Conservation (phyloP, 2,329 filamentous ascomycete species). For the Ophiostoma ips region DNA sequence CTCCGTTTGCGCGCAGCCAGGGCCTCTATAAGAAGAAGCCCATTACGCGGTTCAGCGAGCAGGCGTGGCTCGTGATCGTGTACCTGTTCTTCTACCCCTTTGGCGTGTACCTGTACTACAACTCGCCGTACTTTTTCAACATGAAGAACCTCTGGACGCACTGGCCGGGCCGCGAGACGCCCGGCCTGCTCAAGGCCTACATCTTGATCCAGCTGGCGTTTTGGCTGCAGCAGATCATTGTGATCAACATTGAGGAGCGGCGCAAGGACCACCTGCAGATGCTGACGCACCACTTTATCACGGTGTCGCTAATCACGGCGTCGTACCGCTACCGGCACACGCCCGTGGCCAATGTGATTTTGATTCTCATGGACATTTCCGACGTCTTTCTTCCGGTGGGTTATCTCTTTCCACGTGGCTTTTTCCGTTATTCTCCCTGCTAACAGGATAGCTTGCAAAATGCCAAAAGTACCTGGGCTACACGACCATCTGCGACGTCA, state of each 20-base stretch:
- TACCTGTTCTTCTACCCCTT: slow-evolving; percentile 69
- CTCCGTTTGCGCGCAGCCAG: slow-evolving; percentile 56
- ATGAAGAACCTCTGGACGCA: slow-evolving; percentile 66
- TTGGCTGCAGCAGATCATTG: slow-evolving; percentile 86
- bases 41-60: slow-evolving; percentile 76
- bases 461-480: slow-evolving; percentile 81
- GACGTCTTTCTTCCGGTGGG: slow-evolving; percentile 77
- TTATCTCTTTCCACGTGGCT: background rate
- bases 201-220: slow-evolving; percentile 83
- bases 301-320: slow-evolving; percentile 61
- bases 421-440: background rate
- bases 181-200: slow-evolving; percentile 70
- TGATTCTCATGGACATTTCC: slow-evolving; percentile 87
- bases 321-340: slow-evolving; percentile 82
- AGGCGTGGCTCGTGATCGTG: slow-evolving; percentile 83
- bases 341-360: slow-evolving; percentile 73
- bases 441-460: slow-evolving; percentile 56
- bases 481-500: slow-evolving; percentile 61
- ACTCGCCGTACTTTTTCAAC: slow-evolving; percentile 66
- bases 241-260: slow-evolving; percentile 87
- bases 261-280: slow-evolving; percentile 95
- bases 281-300: slow-evolving; percentile 89
- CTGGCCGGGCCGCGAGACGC: slow-evolving; percentile 69
- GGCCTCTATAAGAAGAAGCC: slow-evolving; percentile 68
- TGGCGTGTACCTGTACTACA: slow-evolving; percentile 73